Percentiles rank a stretch among this genome's conserved stretches.
Evolutionary conservation across 257 asterid species (phyloP).

Genomic region (Rubia yunnanensis): DNA sequence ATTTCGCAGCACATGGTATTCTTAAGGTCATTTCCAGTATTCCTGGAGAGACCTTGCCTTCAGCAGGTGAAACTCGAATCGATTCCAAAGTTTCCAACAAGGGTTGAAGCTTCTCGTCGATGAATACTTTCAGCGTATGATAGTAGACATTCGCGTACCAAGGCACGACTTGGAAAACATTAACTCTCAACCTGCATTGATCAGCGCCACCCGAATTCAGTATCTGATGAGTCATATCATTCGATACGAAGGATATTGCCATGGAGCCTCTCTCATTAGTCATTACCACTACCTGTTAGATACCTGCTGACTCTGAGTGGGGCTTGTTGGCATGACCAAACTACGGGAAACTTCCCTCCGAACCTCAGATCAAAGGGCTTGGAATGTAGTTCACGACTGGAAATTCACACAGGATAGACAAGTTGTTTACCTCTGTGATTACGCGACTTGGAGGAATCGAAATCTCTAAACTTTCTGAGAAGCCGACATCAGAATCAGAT

Average conservation of each 20-base stretch:
- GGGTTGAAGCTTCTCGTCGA: slow-evolving; percentile 60
- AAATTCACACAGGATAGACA: slow-evolving; percentile 54
- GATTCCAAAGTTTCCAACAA: slow-evolving; percentile 41
- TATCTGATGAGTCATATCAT: slow-evolving; percentile 21
- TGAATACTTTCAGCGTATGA: slow-evolving; percentile 56
- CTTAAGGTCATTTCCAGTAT: slow-evolving; percentile 73
- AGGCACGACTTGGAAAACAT: slow-evolving; percentile 87
- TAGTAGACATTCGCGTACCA: slow-evolving; percentile 97
- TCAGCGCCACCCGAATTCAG: slow-evolving; percentile 27
- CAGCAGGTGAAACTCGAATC: slow-evolving; percentile 70
- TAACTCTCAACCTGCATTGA: slow-evolving; percentile 47
- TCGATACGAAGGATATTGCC: slow-evolving; percentile 68
- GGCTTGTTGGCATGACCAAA: slow-evolving; percentile 74
- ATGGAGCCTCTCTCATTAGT: slow-evolving; percentile 85
- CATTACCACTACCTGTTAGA: slow-evolving; percentile 90
- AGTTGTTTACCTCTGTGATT: slow-evolving; percentile 38
- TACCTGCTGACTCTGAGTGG: slow-evolving; percentile 77
- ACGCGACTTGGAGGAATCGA: slow-evolving; percentile 53
- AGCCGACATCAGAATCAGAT: slow-evolving; percentile 24
- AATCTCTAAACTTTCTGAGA: slow-evolving; percentile 37
- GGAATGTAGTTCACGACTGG: slow-evolving; percentile 40
- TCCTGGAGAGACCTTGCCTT: slow-evolving; percentile 92
- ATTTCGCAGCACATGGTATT: slow-evolving; percentile 60
- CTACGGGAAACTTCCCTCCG: slow-evolving; percentile 68
- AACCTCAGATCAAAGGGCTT: slow-evolving; percentile 68